These are phyloP conservation scores for Lactarius evosmus DNA, from an alignment of 768 basidiomycete genomes.

Conservation along the genomic window DNA sequence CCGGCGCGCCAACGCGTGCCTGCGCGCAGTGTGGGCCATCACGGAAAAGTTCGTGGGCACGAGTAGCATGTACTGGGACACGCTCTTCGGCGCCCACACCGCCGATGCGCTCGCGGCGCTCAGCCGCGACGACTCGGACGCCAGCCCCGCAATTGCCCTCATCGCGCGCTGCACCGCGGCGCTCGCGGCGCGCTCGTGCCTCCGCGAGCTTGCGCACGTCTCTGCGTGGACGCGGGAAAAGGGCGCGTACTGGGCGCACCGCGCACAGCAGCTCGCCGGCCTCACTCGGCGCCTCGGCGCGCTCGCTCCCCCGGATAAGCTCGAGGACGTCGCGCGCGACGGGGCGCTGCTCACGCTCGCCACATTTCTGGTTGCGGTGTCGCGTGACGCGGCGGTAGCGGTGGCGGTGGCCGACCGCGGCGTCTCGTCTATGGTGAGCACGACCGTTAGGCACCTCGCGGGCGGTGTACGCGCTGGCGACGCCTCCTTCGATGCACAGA, in stretches of 20 bases:
- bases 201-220: constrained; percentile 15
- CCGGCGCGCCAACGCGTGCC: constrained; percentile 12
- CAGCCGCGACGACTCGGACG: background rate
- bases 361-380: background rate
- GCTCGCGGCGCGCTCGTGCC: constrained; percentile 11
- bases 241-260: constrained; percentile 9
- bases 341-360: constrained; percentile 3
- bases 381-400: background rate
- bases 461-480: constrained; percentile 6
- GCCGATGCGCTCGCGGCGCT: constrained; percentile 16
- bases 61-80: constrained; percentile 18
- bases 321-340: background rate
- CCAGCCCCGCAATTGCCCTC: constrained; percentile 1
- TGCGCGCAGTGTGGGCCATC: constrained; percentile 17
- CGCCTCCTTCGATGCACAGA: constrained; percentile 4
- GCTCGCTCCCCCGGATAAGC: background rate
- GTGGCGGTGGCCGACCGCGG: background rate
- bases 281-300: background rate
- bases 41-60: constrained; percentile 19
- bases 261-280: constrained; percentile 2
- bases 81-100: constrained; percentile 17
- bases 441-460: constrained; percentile 12
- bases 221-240: background rate
- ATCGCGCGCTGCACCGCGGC: constrained; percentile 13
- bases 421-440: constrained; percentile 1